Evolutionary conservation across 768 basidiomycete genomes (phyloP), one percentile per base, ranked within the genome.

Genomic region (Mycena galericulata): DNA sequence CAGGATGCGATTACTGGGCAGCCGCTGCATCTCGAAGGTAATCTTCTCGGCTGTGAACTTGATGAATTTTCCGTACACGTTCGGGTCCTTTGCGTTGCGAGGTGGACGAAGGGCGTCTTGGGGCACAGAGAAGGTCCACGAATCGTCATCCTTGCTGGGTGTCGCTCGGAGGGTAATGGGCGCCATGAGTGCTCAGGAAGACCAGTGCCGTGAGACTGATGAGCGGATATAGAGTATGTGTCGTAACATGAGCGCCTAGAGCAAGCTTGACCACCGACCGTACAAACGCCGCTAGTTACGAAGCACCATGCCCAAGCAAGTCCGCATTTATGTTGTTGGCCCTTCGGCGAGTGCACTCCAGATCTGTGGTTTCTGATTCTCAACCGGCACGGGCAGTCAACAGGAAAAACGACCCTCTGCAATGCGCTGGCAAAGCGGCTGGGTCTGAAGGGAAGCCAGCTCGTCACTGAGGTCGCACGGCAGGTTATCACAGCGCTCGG

Each of bases 361-460:
- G 26, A 11, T 27, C 50, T 15, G 30, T 20, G 11, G 20, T 30
- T 51, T 30, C 26, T 17, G 24, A 43, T 43, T 29, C 34, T 30
- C 15, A 64, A 43, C 29, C 32, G 49, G 15, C 9, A 32, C 24
- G 73, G 9, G 65, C 75, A 49, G 76, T 90, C 90, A 18, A 88
- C 88, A 15, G 91, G 91, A n/a, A 92, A 92, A 76, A 89, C 90
- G 27, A 91, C 90, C 0, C 82, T 91, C 4, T 90, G 88, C 75
- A 75, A 83, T 38, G 87, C 88, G 2, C 75, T 91, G 0, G 83
- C 83, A 0, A 69, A 79, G 49, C 79, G 80, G 40, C 72, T 90
- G 12, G 76, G 78, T 1, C 65, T 92, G 32, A 59, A 69, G 2
- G 72, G 73, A 20, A 63, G 74, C 32, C 83, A 82, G 32, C 84